Conservation (phyloP, 108 stramenopile species). For the Discostella pseudostelligera region DNA sequence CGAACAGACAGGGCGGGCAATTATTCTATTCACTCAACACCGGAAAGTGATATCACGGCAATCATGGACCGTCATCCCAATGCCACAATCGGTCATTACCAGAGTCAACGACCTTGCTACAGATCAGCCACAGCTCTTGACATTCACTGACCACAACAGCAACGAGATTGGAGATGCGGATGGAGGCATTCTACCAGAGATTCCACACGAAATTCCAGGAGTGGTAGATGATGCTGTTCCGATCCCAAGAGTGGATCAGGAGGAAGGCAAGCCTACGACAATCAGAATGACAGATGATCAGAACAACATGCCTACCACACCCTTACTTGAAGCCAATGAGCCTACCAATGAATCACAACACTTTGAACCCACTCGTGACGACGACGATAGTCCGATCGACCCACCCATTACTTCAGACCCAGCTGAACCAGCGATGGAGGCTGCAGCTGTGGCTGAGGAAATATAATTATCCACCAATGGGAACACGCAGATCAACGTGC, state of each 20-base stretch:
- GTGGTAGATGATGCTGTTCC: neutral
- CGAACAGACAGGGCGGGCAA: slow-evolving; percentile 10
- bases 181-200: neutral
- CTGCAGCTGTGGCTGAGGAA: too few relatives aligned
- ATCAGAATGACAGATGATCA: too few relatives aligned
- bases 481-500: too few relatives aligned
- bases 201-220: neutral
- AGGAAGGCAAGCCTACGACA: neutral
- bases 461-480: too few relatives aligned
- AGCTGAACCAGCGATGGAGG: too few relatives aligned
- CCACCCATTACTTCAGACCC: too few relatives aligned
- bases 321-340: too few relatives aligned
- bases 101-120: neutral
- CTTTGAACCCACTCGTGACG: too few relatives aligned
- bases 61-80: neutral
- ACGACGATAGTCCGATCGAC: too few relatives aligned
- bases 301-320: too few relatives aligned
- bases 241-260: slow-evolving; percentile 2
- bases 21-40: slow-evolving; percentile 4
- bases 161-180: neutral
- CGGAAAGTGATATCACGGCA: neutral
- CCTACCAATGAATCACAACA: too few relatives aligned
- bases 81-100: neutral
- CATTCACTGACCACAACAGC: neutral
- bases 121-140: neutral